These are phyloP conservation scores for Thalassiosira livingstoniorum DNA, from an alignment of 352 stramenopile genomes.

Conservation along the genomic window DNA sequence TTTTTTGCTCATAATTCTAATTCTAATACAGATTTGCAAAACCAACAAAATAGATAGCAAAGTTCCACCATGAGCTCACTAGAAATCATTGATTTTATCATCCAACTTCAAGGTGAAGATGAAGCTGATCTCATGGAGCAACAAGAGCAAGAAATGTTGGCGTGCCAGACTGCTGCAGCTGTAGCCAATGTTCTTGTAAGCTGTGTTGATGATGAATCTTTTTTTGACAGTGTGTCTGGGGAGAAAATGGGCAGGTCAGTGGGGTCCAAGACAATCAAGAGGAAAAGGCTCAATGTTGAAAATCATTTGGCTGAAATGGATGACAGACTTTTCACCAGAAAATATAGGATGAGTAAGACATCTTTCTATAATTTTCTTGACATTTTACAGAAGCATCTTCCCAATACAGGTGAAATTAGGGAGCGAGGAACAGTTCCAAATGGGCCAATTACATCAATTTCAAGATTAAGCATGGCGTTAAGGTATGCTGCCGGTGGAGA, in stretches of 20 bases:
- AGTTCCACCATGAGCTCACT: too few species aligned
- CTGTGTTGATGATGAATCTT: too few species aligned
- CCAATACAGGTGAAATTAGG: conserved; percentile 19
- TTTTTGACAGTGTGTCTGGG: too few species aligned
- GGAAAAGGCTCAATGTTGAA: conserved; percentile 1
- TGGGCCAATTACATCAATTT: conserved; percentile 30
- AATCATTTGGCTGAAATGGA: conserved; percentile 15
- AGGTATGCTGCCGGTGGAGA: conserved; percentile 37
- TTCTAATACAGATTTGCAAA: too few species aligned
- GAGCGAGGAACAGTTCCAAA: conserved; percentile 20
- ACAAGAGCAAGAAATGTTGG: too few species aligned
- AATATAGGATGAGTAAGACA: conserved; percentile 28
- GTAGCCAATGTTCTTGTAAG: too few species aligned
- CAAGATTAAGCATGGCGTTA: conserved; percentile 34
- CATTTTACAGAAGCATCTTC: conserved; percentile 14
- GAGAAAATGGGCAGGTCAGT: neutral
- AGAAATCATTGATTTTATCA: too few species aligned
- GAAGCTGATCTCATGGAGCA: too few species aligned
- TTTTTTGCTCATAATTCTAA: too few species aligned
- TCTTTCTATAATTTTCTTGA: conserved; percentile 32
- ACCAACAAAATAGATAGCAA: too few species aligned
- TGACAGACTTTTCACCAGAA: conserved; percentile 18
- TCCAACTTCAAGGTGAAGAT: too few species aligned
- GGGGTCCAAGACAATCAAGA: neutral
- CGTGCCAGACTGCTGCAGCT: too few species aligned